Evolutionary conservation across 2,329 filamentous ascomycete genomes (phyloP), one percentile per base, ranked within the genome.

Genomic region (Aspergillus luchuensis): DNA sequence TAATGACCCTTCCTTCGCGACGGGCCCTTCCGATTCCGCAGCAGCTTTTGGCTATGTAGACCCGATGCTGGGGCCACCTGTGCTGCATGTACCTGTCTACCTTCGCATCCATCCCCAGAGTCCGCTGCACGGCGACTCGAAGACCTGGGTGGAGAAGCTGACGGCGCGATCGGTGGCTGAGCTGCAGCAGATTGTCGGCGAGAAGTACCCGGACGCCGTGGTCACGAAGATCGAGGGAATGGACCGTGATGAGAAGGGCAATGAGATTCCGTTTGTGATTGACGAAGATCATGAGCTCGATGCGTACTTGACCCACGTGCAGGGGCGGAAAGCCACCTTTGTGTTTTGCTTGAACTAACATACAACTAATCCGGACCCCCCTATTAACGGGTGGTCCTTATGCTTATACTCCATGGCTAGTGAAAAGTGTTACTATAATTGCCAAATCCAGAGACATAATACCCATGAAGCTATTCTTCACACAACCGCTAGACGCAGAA

Each of bases 281-380:
- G 87, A 88, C 57, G 83, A 87, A 43, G 89, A 93, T 67, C 85
- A 87, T 63, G 90, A 94, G 76, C 73, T 95, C 63, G 83, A 84
- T 61, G 88, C 88, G 0, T 94, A 93, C 75, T 74, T 95, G 66
- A 81, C 83, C 50, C 88, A 91, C 71, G 80, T 89, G 25, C 78
- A 85, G 64, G 81, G 78, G 39, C 75, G 79, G 70, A 86, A 86
- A 69, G 81, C 81, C 13, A 82, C 79, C 5, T 86, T 88, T 73
- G 70, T 80, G 13, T 79, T 84, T 56, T 71, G 73, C 38, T 66
- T 80, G 49, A 70, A 67, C 38, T 54, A 67, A 53, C 33, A 36
- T 36, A 36, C 33, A 13, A 5, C 10, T 36, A 36, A 36, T 36
- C 4, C 8, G 33, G 10, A 3, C n/a, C 8, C 10, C 30, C 10